phyloP scores from a whole-genome alignment of 163 green algal species.

The Scenedesmus sp. region DNA sequence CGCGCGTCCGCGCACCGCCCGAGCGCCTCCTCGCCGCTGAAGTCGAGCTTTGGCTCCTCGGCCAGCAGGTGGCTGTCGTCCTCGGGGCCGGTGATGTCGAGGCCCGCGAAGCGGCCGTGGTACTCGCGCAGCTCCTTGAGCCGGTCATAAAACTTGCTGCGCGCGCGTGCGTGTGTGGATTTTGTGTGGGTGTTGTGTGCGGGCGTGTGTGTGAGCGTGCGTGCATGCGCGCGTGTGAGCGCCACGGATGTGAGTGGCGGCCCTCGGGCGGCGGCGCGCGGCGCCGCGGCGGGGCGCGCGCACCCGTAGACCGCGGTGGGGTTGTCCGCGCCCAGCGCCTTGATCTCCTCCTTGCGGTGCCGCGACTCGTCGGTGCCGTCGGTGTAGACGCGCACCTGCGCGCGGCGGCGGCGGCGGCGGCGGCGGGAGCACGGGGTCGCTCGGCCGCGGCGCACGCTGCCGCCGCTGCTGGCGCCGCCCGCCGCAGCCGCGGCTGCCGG shows the following conservation, averaged over 20 bases:
- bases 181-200: too few species aligned
- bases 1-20: conserved; percentile 70
- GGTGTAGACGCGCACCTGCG: conserved; percentile 88
- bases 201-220: not conserved
- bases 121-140: conserved; percentile 92
- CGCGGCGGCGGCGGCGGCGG: too few species aligned
- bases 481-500: not conserved
- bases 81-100: conserved; percentile 43
- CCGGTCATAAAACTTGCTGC: conserved; percentile 89
- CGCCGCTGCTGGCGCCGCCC: not conserved
- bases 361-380: conserved; percentile 80
- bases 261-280: too few species aligned
- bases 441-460: not conserved
- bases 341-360: conserved; percentile 90
- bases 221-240: too few species aligned
- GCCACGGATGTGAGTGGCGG: too few species aligned
- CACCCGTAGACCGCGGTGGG: conserved; percentile 53
- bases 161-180: not conserved
- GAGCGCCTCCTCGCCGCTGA: conserved; percentile 83
- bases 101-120: conserved; percentile 72
- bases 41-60: conserved; percentile 75
- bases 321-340: conserved; percentile 72
- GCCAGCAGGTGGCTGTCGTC: conserved; percentile 31
- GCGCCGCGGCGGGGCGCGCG: too few species aligned
- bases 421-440: not conserved